Evolutionary conservation across 208 protist genomes (phyloP), one percentile per base, ranked within the genome.

Genomic region (Crithidia expoeki): DNA sequence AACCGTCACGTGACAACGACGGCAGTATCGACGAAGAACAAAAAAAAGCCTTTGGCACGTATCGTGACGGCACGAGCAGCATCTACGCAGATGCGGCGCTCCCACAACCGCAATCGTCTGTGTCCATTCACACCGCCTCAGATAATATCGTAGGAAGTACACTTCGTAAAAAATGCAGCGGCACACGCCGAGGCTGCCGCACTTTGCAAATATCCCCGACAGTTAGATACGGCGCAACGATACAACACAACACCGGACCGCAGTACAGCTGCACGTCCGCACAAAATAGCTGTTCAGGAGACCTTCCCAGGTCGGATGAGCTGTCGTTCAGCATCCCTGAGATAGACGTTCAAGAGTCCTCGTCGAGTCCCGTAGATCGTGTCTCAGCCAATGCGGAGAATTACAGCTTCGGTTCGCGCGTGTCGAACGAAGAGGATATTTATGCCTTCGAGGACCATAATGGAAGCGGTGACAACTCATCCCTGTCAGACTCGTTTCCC

Each of bases 321-420:
- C 14, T 52, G 40, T 64, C 40, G 16, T 64, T 64, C 42, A 64
- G 58, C 38, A 16, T 64, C 11, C 40, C 58, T 23, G 58, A 64
- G 14, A 52, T 52, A 14, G 42, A 64, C 28, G 34, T 27, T 28
- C 23, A 16, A 17, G 11, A n/a, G 10, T 64, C 58, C 23, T 64
- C 58, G 12, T 19, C 40, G 16, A 19, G 27, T 1, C 38, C 38
- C 3, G 12, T 10, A 0, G 40, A 64, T 11, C 23, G 19, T 12
- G 27, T 27, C 4, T 64, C 40, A 23, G 16, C 17, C 0, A 38
- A 49, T 19, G 38, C 3, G 7, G 57, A 25, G 38, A 49, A 12
- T 14, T 62, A 62, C 57, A 62, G 57, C 25, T 62, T 62, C 21
- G 57, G 57, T 9, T 62, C 32, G 2, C 57, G 33, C 11, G 38